Percentiles rank a stretch among this genome's conserved stretches.
phyloP scores from a whole-genome alignment of 1,284 basidiomycete species.

The Marasmius tenuissimus region DNA sequence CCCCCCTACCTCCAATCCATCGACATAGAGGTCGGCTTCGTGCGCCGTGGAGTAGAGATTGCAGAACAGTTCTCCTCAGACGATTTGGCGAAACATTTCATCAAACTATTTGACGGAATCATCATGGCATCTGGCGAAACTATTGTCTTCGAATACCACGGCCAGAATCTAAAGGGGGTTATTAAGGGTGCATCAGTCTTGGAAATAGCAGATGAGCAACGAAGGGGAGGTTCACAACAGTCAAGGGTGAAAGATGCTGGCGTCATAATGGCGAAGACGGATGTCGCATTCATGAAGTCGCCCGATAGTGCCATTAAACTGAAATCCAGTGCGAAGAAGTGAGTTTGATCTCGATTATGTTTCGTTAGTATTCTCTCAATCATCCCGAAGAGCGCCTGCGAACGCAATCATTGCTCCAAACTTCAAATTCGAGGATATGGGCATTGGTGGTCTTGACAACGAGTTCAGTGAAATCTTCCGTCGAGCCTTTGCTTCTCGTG shows the following conservation, averaged over 20 bases:
- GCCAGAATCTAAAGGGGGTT: slow-evolving; percentile 77
- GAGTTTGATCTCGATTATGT: slow-evolving; percentile 20
- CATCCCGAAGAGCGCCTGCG: slow-evolving; percentile 66
- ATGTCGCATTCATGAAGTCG: slow-evolving; percentile 88
- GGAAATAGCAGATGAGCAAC: slow-evolving; percentile 66
- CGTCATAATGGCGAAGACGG: slow-evolving; percentile 88
- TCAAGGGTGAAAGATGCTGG: slow-evolving; percentile 49
- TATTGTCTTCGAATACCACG: slow-evolving; percentile 90
- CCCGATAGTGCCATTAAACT: slow-evolving; percentile 83
- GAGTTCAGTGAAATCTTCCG: slow-evolving; percentile 98
- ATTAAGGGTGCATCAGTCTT: slow-evolving; percentile 70
- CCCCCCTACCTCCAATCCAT: slow-evolving; percentile 73
- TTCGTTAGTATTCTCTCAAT: slow-evolving; percentile 2
- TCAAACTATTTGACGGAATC: slow-evolving; percentile 62
- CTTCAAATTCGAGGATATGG: slow-evolving; percentile 99
- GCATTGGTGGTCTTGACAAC: slow-evolving; percentile 94
- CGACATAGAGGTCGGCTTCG: slow-evolving; percentile 80
- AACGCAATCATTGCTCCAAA: slow-evolving; percentile 98
- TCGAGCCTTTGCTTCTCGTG: slow-evolving; percentile 96
- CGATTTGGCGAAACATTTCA: slow-evolving; percentile 78
- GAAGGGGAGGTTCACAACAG: slow-evolving; percentile 34
- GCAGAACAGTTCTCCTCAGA: slow-evolving; percentile 80
- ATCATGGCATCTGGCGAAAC: slow-evolving; percentile 77
- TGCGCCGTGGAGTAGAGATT: slow-evolving; percentile 63
- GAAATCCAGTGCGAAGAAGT: slow-evolving; percentile 92